These are phyloP conservation scores for Didymella exigua DNA, from an alignment of 2,329 filamentous ascomycete genomes.

Conservation along the genomic window DNA sequence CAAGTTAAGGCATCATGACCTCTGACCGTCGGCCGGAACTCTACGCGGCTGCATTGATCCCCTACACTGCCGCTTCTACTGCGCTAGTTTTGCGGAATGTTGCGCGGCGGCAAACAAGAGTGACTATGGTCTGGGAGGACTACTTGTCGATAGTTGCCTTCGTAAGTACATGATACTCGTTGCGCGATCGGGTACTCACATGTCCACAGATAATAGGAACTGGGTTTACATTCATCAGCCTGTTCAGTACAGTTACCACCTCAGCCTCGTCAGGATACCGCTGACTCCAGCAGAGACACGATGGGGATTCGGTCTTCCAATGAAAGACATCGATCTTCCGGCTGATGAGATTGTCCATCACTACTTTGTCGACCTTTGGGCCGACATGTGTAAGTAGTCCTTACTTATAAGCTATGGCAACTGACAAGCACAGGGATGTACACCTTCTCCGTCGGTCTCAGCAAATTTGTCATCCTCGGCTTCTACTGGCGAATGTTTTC, in stretches of 20 bases:
- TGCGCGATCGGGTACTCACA: constrained; percentile 6
- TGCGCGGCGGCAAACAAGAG: constrained; percentile 20
- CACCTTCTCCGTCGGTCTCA: constrained; percentile 31
- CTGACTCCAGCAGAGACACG: constrained; percentile 27
- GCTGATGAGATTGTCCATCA: constrained; percentile 22
- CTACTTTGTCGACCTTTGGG: constrained; percentile 29
- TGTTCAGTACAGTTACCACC: constrained; percentile 23
- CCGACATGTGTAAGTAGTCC: constrained; percentile 25
- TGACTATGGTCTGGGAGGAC: constrained; percentile 30
- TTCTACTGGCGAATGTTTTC: constrained; percentile 34
- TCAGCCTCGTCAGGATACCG: neutral
- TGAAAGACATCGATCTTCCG: constrained; percentile 22
- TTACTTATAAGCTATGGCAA: neutral
- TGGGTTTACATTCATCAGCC: constrained; percentile 29
- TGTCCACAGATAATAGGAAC: constrained; percentile 18
- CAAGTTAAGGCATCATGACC: constrained; percentile 16
- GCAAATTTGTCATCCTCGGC: constrained; percentile 31
- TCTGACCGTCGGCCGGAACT: constrained; percentile 27
- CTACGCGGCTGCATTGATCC: constrained; percentile 25
- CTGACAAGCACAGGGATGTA: constrained; percentile 21
- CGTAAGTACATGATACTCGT: constrained; percentile 15
- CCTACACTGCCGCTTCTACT: constrained; percentile 27
- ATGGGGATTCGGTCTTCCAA: constrained; percentile 29
- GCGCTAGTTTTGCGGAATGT: constrained; percentile 25
- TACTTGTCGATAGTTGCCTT: constrained; percentile 29